phyloP scores from a whole-genome alignment of 371 early-diverging fungal genomes.

The Circinella umbellata region DNA sequence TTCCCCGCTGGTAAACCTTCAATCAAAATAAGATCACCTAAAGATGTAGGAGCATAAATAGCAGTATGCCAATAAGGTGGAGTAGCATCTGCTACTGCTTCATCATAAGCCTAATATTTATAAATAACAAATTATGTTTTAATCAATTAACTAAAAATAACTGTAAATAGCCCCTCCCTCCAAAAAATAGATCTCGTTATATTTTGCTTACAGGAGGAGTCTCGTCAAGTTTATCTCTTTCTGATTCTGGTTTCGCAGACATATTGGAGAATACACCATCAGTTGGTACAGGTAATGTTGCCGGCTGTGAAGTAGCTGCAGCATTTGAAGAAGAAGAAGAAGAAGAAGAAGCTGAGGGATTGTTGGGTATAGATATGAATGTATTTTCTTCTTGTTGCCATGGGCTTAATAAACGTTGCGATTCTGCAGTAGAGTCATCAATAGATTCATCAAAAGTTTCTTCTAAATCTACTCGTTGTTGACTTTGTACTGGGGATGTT shows the following conservation, averaged over 20 bases:
- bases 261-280: constrained; percentile 67
- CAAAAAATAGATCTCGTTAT: not conserved
- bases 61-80: constrained; percentile 69
- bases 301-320: not conserved
- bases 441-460: constrained; percentile 21
- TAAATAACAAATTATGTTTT: not conserved
- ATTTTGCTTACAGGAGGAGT: constrained; percentile 35
- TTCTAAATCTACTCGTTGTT: constrained; percentile 20
- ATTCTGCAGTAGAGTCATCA: constrained; percentile 10
- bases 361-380: not conserved
- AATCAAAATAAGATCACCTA: constrained; percentile 60
- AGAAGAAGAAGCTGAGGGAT: constrained; percentile 1
- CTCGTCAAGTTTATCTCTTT: constrained; percentile 37
- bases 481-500: not conserved
- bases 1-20: constrained; percentile 69
- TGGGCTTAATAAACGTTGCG: constrained; percentile 12
- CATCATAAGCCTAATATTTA: constrained; percentile 58
- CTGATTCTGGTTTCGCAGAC: constrained; percentile 57
- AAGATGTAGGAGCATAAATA: constrained; percentile 53
- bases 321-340: constrained; percentile 2
- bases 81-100: constrained; percentile 62
- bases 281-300: constrained; percentile 32
- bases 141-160: too few species aligned
- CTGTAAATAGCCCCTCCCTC: too few species aligned
- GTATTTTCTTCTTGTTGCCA: too few species aligned